Base-by-base conservation (phyloP, 805 yeast species). In the Saturnispora halmiae region DNA sequence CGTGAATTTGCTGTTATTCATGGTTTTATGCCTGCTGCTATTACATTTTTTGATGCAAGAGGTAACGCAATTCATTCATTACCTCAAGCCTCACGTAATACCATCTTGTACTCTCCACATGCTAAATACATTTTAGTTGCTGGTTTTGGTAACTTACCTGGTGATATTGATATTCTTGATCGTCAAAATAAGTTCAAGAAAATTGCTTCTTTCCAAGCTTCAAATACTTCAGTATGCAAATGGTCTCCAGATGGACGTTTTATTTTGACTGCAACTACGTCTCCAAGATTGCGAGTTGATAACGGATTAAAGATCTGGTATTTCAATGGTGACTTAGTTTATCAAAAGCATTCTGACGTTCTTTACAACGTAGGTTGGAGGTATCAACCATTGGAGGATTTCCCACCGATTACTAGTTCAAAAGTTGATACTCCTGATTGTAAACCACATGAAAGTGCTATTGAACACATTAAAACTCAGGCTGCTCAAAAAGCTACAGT, bases 211-310 rank as follows among this genome's bases (percentile, higher is more conserved):
- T 82, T 92, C 55, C 84, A 85, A 56, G 98, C 97, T 11, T 66
- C 95, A 34, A 94, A 92, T 66, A 87, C 97, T 13, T 81, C 94
- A n/a, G 94, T 82, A 34, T 90, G 96, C 60, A 85, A 84, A 60
- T 92, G 98, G 98, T 79, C 94, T 2, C 99, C 99, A 8, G 94
- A 92, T 63, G 97, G 98, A 29, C 78, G 92, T 55, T 87, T 72
- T 56, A 77, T 92, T 43, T 66, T 92, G 60, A 90, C 97, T 13
- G 97, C 98, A 15, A 94, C 97, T 4, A 92, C 97, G 0, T 78
- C 96, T 16, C 99, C 99, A 48, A 75, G 99, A 53, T 73, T 92
- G 52, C 78, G 98, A 56, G 99, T 92, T 31, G 99, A 94, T 64
- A 92, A 92, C 60, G 90, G 96, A 45, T 79, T 82, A 52, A 84